Percentiles rank a stretch among this genome's conserved stretches.
Conservation (phyloP, 768 basidiomycete genomes). For the Lepiota venenata region DNA sequence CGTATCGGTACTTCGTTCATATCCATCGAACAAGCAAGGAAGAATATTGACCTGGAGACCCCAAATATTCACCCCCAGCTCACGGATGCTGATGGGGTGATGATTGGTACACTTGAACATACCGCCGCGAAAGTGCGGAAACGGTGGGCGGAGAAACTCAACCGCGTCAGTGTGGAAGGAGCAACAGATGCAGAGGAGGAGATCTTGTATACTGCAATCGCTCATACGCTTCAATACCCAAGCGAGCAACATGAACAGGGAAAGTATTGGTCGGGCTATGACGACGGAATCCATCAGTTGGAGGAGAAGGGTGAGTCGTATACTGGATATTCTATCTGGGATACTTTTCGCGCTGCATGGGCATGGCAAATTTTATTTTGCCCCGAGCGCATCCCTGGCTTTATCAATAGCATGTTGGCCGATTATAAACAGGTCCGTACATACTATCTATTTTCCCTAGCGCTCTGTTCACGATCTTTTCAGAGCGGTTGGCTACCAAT, state of each 20-base stretch:
- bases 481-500: slow-evolving; percentile 83
- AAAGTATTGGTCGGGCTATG: slow-evolving; percentile 75
- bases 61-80: slow-evolving; percentile 14
- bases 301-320: slow-evolving; percentile 55
- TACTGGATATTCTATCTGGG: slow-evolving; percentile 81
- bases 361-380: slow-evolving; percentile 75
- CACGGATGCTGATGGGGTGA: not conserved
- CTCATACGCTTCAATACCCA: slow-evolving; percentile 70
- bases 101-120: slow-evolving; percentile 38
- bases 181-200: slow-evolving; percentile 34
- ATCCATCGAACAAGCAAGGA: slow-evolving; percentile 60
- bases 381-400: slow-evolving; percentile 71
- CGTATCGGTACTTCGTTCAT: slow-evolving; percentile 74
- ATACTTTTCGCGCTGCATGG: slow-evolving; percentile 76
- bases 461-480: not conserved
- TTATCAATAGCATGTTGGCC: slow-evolving; percentile 78
- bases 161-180: slow-evolving; percentile 46
- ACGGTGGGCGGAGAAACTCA: slow-evolving; percentile 58
- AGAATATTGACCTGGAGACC: slow-evolving; percentile 40
- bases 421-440: slow-evolving; percentile 61
- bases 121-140: slow-evolving; percentile 45
- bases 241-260: slow-evolving; percentile 69
- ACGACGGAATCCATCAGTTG: slow-evolving; percentile 52
- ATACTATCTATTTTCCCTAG: slow-evolving; percentile 12
- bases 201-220: slow-evolving; percentile 60